Evolutionary conservation across 495 filamentous ascomycete species (phyloP).

Genomic region (Annulohypoxylon stygium): DNA sequence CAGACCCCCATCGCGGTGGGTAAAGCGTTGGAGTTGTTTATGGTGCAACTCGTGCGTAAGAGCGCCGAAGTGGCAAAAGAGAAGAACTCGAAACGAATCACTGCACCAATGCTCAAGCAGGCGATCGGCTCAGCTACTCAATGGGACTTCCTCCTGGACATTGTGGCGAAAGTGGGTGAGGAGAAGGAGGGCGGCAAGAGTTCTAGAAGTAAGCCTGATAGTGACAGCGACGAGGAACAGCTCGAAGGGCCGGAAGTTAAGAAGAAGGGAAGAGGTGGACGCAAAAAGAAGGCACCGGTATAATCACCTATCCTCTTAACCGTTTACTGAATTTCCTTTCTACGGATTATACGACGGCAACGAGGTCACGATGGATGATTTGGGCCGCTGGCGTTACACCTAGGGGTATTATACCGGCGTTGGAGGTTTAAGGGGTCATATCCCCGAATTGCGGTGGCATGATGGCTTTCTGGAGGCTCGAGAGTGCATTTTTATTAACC

Average conservation of each 20-base stretch:
- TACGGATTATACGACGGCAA: conserved; percentile 45
- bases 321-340: conserved; percentile 30
- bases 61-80: conserved; percentile 85
- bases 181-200: conserved; percentile 59
- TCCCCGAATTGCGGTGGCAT: conserved; percentile 31
- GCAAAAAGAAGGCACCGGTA: conserved; percentile 59
- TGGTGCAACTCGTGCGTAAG: conserved; percentile 91
- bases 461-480: conserved; percentile 11
- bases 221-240: conserved; percentile 60
- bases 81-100: conserved; percentile 88
- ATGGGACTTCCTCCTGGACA: conserved; percentile 93
- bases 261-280: conserved; percentile 58
- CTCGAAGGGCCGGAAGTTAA: conserved; percentile 51
- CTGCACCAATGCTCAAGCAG: conserved; percentile 88
- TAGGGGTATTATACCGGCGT: conserved; percentile 47
- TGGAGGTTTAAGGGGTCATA: conserved; percentile 45
- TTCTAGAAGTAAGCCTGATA: conserved; percentile 54
- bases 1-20: conserved; percentile 95
- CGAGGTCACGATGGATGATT: conserved; percentile 47
- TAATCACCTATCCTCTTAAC: conserved; percentile 1
- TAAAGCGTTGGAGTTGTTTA: conserved; percentile 96
- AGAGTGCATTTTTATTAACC: conserved; percentile 2
- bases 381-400: conserved; percentile 44
- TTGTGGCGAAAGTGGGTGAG: conserved; percentile 87
- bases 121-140: conserved; percentile 87